Base-by-base conservation (phyloP, 2,329 filamentous ascomycete species). In the Aspergillus sp. region DNA sequence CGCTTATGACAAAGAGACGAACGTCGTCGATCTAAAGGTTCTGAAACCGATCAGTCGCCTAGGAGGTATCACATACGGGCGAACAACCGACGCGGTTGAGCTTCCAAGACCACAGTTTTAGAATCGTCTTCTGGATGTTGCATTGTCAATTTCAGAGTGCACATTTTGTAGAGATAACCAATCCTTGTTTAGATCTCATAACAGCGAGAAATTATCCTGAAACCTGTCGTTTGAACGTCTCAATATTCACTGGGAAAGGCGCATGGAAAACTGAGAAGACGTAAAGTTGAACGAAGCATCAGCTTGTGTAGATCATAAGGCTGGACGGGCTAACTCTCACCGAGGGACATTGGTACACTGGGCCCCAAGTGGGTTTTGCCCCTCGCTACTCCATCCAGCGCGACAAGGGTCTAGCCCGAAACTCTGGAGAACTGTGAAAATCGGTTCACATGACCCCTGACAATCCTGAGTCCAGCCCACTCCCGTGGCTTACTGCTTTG, bases 41-140 rank as follows among this genome's bases (percentile, higher is more conserved):
- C 76, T 97, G 56, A 85, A 85, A 61, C 91, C 93, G 0, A 82
- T 96, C 15, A 86, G 85, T 62, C 84, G 93, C 39, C 68, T 97
- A 23, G 93, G 93, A 25, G 93, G 93, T 2, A 96, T 97, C 66
- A 89, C 89, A 0, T 98, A 96, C 71, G 89, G 83, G 0, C 82
- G 92, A 44, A 79, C 84, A 0, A 87, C 83, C 0, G 86, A 93
- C 62, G 88, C 79, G 0, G 77, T 91, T 25, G 92, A 96, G 79
- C 74, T 96, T 23, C 84, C 82, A 19, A 61, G 71, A 39, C 70
- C 70, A 2, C 58, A 66, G 11, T 69, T 68, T 25, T 68, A 64
- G 57, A 57, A 15, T 19, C 23, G 19, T 5, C 12, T 2, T 48
- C 1, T 47, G 27, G 14, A 15, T 49, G 31, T 33, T 45, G 17